Base-by-base conservation (phyloP, 2,329 filamentous ascomycete species). In the Sporothrix phasma region DNA sequence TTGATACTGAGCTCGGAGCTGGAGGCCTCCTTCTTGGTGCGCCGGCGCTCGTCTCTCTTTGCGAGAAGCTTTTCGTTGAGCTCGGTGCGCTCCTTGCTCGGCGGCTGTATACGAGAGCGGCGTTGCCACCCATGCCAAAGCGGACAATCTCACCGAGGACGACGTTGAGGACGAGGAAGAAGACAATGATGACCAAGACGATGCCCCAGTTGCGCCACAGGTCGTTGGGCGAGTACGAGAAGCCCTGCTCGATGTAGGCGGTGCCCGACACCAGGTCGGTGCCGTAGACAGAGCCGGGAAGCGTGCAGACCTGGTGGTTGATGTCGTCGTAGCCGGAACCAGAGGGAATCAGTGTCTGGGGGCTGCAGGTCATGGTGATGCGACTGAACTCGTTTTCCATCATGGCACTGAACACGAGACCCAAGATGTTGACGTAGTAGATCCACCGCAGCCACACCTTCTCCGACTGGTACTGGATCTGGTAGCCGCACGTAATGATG, bases 121-220 rank as follows among this genome's bases (percentile, higher is more conserved):
- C 84, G 70, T 88, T 91, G n/a, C 91, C 90, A 7, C 88, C 90
- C 73, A 88, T 88, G 47, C 90, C 89, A 69, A 87, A 90, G 65
- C 85, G 89, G 70, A 95, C 80, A 24, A 88, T 78, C 72, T 96
- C 92, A 71, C 90, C 92, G 0, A 93, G 80, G 17, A 90, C 80
- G 45, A 91, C 87, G 68, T 96, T 93, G 64, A 89, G 76, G 11
- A 83, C 74, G 3, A 96, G 79, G 76, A 96, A 96, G 66, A 85
- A 85, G 46, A 88, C 75, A 62, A 95, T 90, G 67, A 95, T 82
- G 1, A 80, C 85, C 11, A 92, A 72, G 66, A 95, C 86, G 67
- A 96, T 94, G 1, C 89, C 90, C 73, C 88, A 90, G 74, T 94
- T 92, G 47, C 90, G 82, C 91, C 91, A 95, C 0, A 94, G 78